Conservation (phyloP, 1,284 basidiomycete genomes). For the Tylopilus sp. region DNA sequence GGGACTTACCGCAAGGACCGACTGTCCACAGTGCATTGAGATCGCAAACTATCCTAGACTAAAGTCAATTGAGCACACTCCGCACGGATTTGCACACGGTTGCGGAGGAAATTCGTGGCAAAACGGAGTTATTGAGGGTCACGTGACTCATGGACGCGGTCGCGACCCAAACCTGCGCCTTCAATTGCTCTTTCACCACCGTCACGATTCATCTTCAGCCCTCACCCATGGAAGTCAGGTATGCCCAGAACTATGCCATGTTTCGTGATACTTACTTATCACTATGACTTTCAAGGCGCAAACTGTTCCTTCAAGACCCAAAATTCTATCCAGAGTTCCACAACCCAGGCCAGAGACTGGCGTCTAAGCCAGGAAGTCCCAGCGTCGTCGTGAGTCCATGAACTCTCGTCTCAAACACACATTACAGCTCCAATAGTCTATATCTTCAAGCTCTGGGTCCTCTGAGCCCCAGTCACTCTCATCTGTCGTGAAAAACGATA, state of each 20-base stretch:
- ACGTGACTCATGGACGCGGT: no score
- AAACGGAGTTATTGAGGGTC: no score
- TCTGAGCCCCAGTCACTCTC: slow-evolving; percentile 22
- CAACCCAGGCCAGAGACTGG: slow-evolving; percentile 19
- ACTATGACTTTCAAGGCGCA: slow-evolving; percentile 22
- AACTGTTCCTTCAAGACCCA: slow-evolving; percentile 26
- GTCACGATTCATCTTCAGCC: neutral
- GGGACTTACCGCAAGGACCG: no score
- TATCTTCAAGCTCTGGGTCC: slow-evolving; percentile 25
- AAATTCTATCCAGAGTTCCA: slow-evolving; percentile 32
- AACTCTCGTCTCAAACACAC: neutral
- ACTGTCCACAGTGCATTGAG: no score
- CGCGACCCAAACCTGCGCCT: neutral
- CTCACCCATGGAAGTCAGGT: slow-evolving; percentile 27
- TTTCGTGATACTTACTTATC: neutral
- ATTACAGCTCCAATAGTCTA: slow-evolving; percentile 11
- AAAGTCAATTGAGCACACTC: no score
- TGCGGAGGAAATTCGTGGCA: no score
- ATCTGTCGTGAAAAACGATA: slow-evolving; percentile 2
- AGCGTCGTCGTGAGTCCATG: slow-evolving; percentile 23
- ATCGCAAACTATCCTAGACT: no score
- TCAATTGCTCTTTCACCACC: slow-evolving; percentile 8
- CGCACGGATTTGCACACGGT: no score
- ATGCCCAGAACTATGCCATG: neutral
- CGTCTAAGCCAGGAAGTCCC: slow-evolving; percentile 2